These are phyloP conservation scores for Camelina laxa DNA, from an alignment of 345 rosid genomes.

Conservation along the genomic window DNA sequence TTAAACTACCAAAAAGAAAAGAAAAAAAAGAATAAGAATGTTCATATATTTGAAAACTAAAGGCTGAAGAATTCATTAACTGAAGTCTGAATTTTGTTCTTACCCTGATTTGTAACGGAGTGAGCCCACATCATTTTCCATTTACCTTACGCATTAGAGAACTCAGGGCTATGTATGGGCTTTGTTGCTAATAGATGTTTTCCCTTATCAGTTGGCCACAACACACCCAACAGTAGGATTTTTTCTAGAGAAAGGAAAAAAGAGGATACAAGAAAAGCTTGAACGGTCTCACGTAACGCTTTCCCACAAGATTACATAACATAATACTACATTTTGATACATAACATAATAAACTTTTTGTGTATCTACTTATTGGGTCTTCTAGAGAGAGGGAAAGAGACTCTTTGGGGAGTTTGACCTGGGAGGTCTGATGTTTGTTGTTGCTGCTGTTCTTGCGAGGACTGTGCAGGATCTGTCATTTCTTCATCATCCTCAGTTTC, in stretches of 20 bases:
- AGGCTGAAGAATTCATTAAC: slow-evolving; percentile 13
- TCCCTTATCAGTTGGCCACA: slow-evolving; percentile 56
- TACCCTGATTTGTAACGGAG: neutral
- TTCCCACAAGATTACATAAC: slow-evolving; percentile 86
- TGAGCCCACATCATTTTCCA: neutral
- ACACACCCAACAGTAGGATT: slow-evolving; percentile 51
- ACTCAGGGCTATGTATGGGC: neutral
- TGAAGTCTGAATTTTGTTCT: neutral
- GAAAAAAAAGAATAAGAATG: slow-evolving; percentile 20
- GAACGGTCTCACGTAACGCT: slow-evolving; percentile 78
- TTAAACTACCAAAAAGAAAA: neutral
- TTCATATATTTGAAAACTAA: neutral
- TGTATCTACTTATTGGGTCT: slow-evolving; percentile 49
- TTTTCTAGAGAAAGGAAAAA: slow-evolving; percentile 61
- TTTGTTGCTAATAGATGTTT: slow-evolving; percentile 1
- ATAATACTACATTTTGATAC: slow-evolving; percentile 15
- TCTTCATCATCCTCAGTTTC: slow-evolving; percentile 85
- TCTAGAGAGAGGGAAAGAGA: slow-evolving; percentile 75
- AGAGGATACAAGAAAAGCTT: slow-evolving; percentile 54
- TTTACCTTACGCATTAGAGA: neutral
- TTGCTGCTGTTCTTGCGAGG: slow-evolving; percentile 59
- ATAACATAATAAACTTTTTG: neutral
- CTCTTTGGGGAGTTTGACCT: slow-evolving; percentile 57
- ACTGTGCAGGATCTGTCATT: slow-evolving; percentile 53
- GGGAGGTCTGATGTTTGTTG: slow-evolving; percentile 52